Base-by-base conservation (phyloP, 345 rosid genomes). In the Trapa incisa region DNA sequence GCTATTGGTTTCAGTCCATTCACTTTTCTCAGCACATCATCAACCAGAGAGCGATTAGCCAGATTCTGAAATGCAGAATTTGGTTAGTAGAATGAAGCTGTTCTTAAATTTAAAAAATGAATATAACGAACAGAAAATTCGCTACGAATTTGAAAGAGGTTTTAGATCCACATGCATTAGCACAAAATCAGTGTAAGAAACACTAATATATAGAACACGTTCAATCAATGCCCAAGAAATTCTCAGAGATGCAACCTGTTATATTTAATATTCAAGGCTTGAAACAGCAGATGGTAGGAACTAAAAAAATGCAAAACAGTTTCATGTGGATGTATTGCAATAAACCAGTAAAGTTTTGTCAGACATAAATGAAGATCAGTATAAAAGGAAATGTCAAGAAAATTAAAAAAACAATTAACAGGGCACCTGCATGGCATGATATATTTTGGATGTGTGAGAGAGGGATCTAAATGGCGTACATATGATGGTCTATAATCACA, bases 1-100 rank as follows among this genome's bases (percentile, higher is more conserved):
- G 99, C 97, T 74, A 94, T 86, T 33, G 97, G 97, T 82, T 94
- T 94, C 76, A 94, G 83, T 53, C 87, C 96, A 61, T 87, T 86
- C 15, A 91, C 97, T 82, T 94, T 94, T 78, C 68, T 89, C 86
- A 91, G 80, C 74, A 87, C 93, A 66, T 94, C 97, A 80, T 94
- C 99, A 47, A 85, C 86, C 75, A 94, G 81, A 32, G 97, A 87
- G 36, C 97, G 87, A 75, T 70, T 89, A 63, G 97, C 99, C 69
- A 91, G 96, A 75, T 87, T 87, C 99, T 94, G 65, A 48, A 48
- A 73, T 70, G 72, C 67, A 37, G 52, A 35, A 61, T 75, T 0
- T 33, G 41, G 37, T 67, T 43, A 62, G 37, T 11, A 47, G 66
- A 77, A 11, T 76, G 47, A 43, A 15, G 52, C 41, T 70, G 16